These are phyloP conservation scores for Senna tora DNA, from an alignment of 306 rosid genomes.

Conservation along the genomic window DNA sequence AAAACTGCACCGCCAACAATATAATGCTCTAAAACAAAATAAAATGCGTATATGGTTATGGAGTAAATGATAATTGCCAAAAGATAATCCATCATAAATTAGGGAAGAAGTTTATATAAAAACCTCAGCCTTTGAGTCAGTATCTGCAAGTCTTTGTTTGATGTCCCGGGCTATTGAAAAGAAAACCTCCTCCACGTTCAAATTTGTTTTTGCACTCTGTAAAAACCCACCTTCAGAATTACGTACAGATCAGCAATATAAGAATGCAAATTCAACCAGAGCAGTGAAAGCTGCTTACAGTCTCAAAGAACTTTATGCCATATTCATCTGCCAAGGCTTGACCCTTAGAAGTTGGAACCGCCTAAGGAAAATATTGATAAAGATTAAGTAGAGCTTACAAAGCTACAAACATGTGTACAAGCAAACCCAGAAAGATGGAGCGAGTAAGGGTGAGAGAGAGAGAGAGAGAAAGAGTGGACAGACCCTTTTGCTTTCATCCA, in stretches of 20 bases:
- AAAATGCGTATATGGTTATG: conserved; percentile 15
- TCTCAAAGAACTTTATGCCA: conserved; percentile 94
- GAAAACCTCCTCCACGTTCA: conserved; percentile 96
- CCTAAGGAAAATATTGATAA: conserved; percentile 54
- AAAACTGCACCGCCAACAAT: not conserved
- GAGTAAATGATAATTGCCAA: conserved; percentile 12
- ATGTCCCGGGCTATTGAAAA: conserved; percentile 97
- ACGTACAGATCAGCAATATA: conserved; percentile 15
- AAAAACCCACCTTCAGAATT: conserved; percentile 43
- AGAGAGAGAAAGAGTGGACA: conserved; percentile 30
- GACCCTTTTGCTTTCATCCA: conserved; percentile 99
- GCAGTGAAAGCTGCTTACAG: conserved; percentile 59
- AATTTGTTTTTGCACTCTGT: conserved; percentile 96
- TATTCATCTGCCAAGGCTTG: conserved; percentile 97
- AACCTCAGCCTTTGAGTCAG: conserved; percentile 91
- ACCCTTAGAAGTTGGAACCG: conserved; percentile 93
- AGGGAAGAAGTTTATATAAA: conserved; percentile 24
- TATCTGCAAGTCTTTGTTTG: conserved; percentile 93
- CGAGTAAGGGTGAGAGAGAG: conserved; percentile 21
- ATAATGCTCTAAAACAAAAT: conserved; percentile 1
- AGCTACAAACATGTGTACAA: conserved; percentile 27
- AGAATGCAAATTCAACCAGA: conserved; percentile 26
- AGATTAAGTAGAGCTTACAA: conserved; percentile 37
- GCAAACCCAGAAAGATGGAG: conserved; percentile 27
- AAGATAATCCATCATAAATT: conserved; percentile 25